Evolutionary conservation across 805 yeast genomes (phyloP), one percentile per base, ranked within the genome.

Genomic region (Ogataea glucozyma): DNA sequence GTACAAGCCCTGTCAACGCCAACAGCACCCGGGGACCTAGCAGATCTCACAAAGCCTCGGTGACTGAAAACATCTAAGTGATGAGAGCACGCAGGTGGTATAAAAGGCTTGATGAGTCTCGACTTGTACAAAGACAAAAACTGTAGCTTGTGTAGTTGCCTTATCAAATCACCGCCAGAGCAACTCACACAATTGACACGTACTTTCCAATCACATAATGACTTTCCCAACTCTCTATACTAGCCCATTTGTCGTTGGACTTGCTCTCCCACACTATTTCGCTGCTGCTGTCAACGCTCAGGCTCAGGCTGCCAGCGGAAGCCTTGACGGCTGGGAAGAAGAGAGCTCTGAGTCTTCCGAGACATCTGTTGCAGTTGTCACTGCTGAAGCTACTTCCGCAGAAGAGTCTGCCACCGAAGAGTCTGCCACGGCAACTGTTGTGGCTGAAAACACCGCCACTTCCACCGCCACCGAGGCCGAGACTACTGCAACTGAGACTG

Each of bases 251-350:
- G 26, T 34, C 6, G 17, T 46, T 6, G 48, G 46, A 6, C 16
- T 53, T 27, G 49, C 52, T 6, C 20, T 36, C 12, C 41, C 49
- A 10, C 48, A 44, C 11, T 30, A 49, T 4, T 19, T 49, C 3
- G 44, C 42, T 13, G 41, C 38, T 14, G 40, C 35, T 7, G 27
- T 31, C 18, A 13, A 32, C 26, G 47, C 43, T 7, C 26, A 35
- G 11, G 48, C 46, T 13, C 31, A 27, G 13, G 7, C 29, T 13
- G 22, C 40, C 1, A 48, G 38, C 36, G 60, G 58, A 19, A 43
- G 55, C 18, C 41, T 53, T 4, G 59, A 54, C 31, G 49, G 20
- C 29, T 20, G 47, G 9, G 21, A 23, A 14, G 51, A 32, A 26
- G 20, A 38, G 18, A 17, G 19, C 6, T 17, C 43, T 10, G 41